Percentiles rank a stretch among this genome's conserved stretches.
phyloP scores from a whole-genome alignment of 805 yeast genomes.

The Kluyveromyces siamensis region DNA sequence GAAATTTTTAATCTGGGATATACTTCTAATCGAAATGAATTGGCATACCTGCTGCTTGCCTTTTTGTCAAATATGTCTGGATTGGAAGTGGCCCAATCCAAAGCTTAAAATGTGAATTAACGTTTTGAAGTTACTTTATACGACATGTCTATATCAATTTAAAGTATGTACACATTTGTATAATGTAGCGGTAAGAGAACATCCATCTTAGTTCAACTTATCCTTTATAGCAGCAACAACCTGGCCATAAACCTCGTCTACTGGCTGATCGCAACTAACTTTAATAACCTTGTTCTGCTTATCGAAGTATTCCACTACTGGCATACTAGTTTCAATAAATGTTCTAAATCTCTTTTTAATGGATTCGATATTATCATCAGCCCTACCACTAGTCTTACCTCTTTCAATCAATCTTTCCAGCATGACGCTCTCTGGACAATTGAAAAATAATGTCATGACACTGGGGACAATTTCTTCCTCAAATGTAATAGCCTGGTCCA shows the following conservation, averaged over 20 bases:
- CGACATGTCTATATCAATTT: not conserved
- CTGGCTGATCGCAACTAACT: conserved; percentile 70
- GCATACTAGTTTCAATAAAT: conserved; percentile 83
- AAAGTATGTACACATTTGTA: not conserved
- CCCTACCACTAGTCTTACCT: conserved; percentile 90
- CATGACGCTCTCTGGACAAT: conserved; percentile 80
- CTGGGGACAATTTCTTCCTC: conserved; percentile 71
- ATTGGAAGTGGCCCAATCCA: not conserved
- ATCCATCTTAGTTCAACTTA: conserved; percentile 16
- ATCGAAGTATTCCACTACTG: conserved; percentile 80
- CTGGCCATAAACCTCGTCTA: conserved; percentile 62
- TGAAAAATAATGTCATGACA: conserved; percentile 63
- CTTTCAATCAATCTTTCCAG: conserved; percentile 74
- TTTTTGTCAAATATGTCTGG: too few species aligned
- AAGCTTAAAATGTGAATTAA: not conserved
- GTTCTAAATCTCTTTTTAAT: conserved; percentile 83
- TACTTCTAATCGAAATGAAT: too few species aligned
- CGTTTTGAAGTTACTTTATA: not conserved
- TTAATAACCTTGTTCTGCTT: conserved; percentile 66
- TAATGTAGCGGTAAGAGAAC: not conserved
- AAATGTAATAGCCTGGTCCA: conserved; percentile 96
- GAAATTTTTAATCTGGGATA: too few species aligned
- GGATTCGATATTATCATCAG: conserved; percentile 87
- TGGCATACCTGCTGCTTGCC: too few species aligned
- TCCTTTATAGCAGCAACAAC: conserved; percentile 59